Conservation (phyloP, 148 eudicot species). For the Suaeda aralocaspica region DNA sequence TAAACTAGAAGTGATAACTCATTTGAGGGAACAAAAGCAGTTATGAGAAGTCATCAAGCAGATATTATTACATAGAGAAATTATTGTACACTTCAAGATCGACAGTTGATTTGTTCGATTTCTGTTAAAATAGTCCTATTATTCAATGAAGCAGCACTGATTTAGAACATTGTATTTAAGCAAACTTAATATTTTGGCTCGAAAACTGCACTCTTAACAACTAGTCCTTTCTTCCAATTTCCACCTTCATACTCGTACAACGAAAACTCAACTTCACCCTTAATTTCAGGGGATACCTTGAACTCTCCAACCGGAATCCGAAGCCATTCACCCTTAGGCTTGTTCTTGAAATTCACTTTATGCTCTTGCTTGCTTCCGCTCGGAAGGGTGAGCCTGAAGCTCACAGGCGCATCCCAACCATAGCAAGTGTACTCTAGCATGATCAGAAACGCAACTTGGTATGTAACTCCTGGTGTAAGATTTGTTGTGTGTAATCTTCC, state of each 20-base stretch:
- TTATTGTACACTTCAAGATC: too few relatives aligned
- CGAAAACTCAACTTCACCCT: slow-evolving; percentile 58
- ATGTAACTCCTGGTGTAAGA: slow-evolving; percentile 41
- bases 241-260: slow-evolving; percentile 58
- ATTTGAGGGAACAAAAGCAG: too few relatives aligned
- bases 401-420: slow-evolving; percentile 72
- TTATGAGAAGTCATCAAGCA: too few relatives aligned
- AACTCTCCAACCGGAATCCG: slow-evolving; percentile 56
- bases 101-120: too few relatives aligned
- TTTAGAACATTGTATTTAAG: too few relatives aligned
- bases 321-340: slow-evolving; percentile 58
- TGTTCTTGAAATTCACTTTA: slow-evolving; percentile 41
- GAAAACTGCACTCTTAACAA: slow-evolving; percentile 49
- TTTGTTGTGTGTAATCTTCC: slow-evolving; percentile 46
- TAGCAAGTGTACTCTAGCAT: slow-evolving; percentile 45
- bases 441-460: slow-evolving; percentile 48
- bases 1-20: too few relatives aligned
- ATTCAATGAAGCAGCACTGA: too few relatives aligned
- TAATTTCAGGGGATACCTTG: slow-evolving; percentile 22
- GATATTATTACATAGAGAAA: too few relatives aligned
- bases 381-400: slow-evolving; percentile 51
- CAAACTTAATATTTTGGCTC: slow-evolving; percentile 30
- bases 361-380: slow-evolving; percentile 56
- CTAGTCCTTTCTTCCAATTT: slow-evolving; percentile 67
- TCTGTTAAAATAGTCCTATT: too few relatives aligned